Base-by-base conservation (phyloP, 371 early-diverging fungal species). In the Smittium culicis region DNA sequence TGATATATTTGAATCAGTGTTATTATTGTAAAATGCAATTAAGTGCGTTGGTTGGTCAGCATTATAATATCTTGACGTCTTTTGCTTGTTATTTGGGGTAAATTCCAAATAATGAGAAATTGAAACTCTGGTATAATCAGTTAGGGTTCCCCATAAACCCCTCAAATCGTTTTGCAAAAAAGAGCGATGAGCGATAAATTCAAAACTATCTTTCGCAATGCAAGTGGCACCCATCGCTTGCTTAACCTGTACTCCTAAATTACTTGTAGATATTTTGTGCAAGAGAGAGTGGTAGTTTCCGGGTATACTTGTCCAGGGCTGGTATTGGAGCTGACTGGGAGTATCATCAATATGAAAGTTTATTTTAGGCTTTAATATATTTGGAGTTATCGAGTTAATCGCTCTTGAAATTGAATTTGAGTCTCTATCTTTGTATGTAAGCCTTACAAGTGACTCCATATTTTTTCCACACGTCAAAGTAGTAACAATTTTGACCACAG, bases 141-240 rank as follows among this genome's bases (percentile, higher is more conserved):
- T 32, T n/a, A 63, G 8, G 32, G 35, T 33, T 24, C 63, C 63
- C 63, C 63, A 63, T 3, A 76, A 67, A 0, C 76, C 76, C 33
- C 76, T 72, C 61, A 61, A 75, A 56, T 76, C 76, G 66, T 76
- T 75, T 30, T 68, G 76, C 24, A 67, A 54, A 72, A 76, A 65
- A 63, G 67, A 67, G 55, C 76, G 70, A 54, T 70, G 76, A 66
- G 75, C 29, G 60, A 76, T 32, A 57, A 74, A 54, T 54, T 76
- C 76, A 34, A 76, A 54, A 17, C 63, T 61, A 25, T 69, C 55
- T 3, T 63, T 1, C 0, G 35, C 28, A 2, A 73, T 14, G 16
- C 76, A 73, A 16, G 76, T 61, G 20, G 54, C 76, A 31, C 77
- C 76, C 30, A 68, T 73, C 24, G 77, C 56, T 65, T 76, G 76